Percentiles rank a stretch among this genome's conserved stretches.
Conservation (phyloP, 768 basidiomycete species). For the Mycena indigotica region DNA sequence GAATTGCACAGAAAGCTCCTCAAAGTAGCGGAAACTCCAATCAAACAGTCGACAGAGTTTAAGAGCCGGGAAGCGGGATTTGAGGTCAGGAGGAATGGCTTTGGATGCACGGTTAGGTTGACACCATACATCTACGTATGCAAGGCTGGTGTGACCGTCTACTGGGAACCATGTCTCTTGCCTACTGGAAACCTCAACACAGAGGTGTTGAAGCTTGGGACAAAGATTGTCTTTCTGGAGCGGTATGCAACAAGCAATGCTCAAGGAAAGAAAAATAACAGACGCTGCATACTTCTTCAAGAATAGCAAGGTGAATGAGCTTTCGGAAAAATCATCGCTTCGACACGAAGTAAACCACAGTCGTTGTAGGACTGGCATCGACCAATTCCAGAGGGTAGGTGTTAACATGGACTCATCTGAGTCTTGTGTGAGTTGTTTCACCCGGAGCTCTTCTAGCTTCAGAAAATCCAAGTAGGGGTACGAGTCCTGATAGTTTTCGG, state of each 20-base stretch:
- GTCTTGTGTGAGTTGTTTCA: background rate
- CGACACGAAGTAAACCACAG: constrained; percentile 1
- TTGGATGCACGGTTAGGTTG: background rate
- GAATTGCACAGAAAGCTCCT: background rate
- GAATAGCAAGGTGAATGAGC: background rate
- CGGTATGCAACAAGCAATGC: background rate
- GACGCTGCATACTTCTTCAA: background rate
- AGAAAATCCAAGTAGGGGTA: background rate
- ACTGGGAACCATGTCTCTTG: background rate
- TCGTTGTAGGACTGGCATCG: background rate
- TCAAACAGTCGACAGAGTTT: constrained; percentile 1
- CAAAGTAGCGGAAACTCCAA: background rate
- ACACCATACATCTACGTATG: background rate
- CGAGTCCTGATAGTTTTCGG: background rate
- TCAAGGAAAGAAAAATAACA: background rate
- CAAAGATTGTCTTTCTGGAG: background rate
- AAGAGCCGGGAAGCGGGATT: constrained; percentile 6
- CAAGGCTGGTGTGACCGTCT: background rate
- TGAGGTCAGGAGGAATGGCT: background rate
- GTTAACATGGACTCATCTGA: background rate
- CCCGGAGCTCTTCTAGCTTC: background rate
- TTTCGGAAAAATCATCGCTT: background rate
- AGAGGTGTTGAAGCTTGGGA: background rate
- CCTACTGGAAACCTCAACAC: background rate
- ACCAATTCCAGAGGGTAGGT: constrained; percentile 2